phyloP scores from a whole-genome alignment of 495 filamentous ascomycete species.

The Tuber umbilicatum region DNA sequence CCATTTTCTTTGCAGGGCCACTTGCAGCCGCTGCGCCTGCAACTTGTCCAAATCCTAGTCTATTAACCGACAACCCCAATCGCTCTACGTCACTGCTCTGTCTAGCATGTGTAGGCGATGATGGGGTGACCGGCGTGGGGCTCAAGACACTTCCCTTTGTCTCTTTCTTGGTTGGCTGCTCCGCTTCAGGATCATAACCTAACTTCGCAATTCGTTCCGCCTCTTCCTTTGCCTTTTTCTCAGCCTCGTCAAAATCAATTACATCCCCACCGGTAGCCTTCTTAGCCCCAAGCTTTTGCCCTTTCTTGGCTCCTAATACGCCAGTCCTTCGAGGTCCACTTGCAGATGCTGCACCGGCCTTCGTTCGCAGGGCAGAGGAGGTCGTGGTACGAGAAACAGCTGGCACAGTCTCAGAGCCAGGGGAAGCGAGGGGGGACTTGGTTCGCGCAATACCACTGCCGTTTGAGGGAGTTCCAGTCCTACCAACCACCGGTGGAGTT shows the following conservation, averaged over 20 bases:
- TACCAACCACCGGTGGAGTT: conserved; percentile 76
- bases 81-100: conserved; percentile 74
- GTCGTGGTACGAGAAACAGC: conserved; percentile 64
- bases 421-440: conserved; percentile 69
- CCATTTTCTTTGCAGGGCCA: conserved; percentile 61
- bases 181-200: conserved; percentile 94
- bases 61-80: conserved; percentile 80
- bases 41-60: conserved; percentile 86
- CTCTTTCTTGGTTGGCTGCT: conserved; percentile 59
- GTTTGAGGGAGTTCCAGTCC: conserved; percentile 64
- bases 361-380: conserved; percentile 69
- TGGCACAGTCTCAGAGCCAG: conserved; percentile 51
- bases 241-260: conserved; percentile 94
- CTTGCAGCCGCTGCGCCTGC: conserved; percentile 56
- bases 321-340: conserved; percentile 63
- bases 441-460: conserved; percentile 65
- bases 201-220: conserved; percentile 92
- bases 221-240: conserved; percentile 94
- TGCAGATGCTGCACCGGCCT: conserved; percentile 44
- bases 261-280: conserved; percentile 65
- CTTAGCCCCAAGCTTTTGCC: conserved; percentile 79
- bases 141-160: conserved; percentile 47
- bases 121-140: conserved; percentile 19
- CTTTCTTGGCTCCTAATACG: conserved; percentile 85
- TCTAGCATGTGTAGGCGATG: conserved; percentile 46